Percentiles rank a stretch among this genome's conserved stretches.
Conservation (phyloP, 192 early-diverging fungal genomes). For the Oehlia diaphana region DNA sequence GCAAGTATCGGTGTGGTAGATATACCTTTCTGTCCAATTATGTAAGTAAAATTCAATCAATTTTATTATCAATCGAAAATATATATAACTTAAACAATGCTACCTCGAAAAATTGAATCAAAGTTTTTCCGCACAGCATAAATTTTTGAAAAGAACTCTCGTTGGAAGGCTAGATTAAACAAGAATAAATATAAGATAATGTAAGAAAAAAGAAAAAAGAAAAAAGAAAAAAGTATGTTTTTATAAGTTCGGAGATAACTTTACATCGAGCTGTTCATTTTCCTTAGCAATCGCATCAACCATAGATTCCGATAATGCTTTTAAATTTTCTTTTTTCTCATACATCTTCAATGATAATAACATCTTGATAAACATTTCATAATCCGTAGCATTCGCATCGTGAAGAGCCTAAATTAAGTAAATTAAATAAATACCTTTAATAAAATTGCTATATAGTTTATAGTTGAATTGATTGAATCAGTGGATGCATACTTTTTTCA, state of each 20-base stretch:
- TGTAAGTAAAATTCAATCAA: neutral
- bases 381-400: conserved; percentile 20
- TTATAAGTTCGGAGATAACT: neutral
- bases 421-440: neutral
- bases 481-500: conserved; percentile 13
- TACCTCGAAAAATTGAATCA: conserved; percentile 28
- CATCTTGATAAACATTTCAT: conserved; percentile 22
- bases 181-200: neutral
- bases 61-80: neutral
- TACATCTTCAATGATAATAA: conserved; percentile 22
- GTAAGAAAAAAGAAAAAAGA: neutral
- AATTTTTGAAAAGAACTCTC: conserved; percentile 27
- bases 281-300: conserved; percentile 3
- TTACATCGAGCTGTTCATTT: conserved; percentile 28
- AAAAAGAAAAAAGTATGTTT: neutral
- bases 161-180: conserved; percentile 11
- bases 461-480: neutral
- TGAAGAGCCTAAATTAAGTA: conserved; percentile 21
- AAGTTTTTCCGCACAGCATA: conserved; percentile 24
- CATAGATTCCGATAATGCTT: conserved; percentile 17
- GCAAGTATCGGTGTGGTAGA: conserved; percentile 20
- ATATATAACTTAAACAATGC: neutral
- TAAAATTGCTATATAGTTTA: too few species aligned
- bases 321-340: conserved; percentile 17
- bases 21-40: conserved; percentile 24